phyloP scores from a whole-genome alignment of 1,284 basidiomycete species.

The Boletus smithii region DNA sequence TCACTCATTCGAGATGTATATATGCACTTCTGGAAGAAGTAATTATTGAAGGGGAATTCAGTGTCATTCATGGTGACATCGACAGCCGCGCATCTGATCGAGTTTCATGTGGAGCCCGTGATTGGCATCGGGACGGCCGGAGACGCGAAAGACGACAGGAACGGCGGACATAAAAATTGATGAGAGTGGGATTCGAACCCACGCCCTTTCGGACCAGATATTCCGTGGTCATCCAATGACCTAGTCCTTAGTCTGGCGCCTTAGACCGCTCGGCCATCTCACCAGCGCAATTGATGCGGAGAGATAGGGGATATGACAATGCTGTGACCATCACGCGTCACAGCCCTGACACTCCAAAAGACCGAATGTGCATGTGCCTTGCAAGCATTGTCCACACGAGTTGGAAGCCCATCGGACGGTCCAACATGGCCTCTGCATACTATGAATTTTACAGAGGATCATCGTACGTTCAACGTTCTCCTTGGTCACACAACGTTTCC shows the following conservation, averaged over 20 bases:
- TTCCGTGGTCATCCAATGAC: constrained; percentile 34
- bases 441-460: constrained; percentile 90
- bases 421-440: constrained; percentile 72
- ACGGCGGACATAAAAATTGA: constrained; percentile 24
- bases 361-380: constrained; percentile 3
- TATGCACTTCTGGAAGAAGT: too few species aligned
- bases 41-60: too few species aligned
- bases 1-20: too few species aligned
- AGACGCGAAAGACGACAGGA: too few species aligned
- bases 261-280: constrained; percentile 70
- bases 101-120: too few species aligned
- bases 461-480: constrained; percentile 56
- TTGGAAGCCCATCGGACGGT: constrained; percentile 12
- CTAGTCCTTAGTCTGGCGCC: constrained; percentile 62
- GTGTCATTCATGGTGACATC: too few species aligned
- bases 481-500: constrained; percentile 3
- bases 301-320: not conserved
- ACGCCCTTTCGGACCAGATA: constrained; percentile 61
- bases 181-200: constrained; percentile 71
- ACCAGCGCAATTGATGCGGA: not conserved
- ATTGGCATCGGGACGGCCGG: too few species aligned
- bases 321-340: constrained; percentile 23
- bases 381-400: constrained; percentile 7
- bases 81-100: too few species aligned
- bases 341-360: constrained; percentile 1